Base-by-base conservation (phyloP, 257 asterid species). In the Marsdenia floribunda region DNA sequence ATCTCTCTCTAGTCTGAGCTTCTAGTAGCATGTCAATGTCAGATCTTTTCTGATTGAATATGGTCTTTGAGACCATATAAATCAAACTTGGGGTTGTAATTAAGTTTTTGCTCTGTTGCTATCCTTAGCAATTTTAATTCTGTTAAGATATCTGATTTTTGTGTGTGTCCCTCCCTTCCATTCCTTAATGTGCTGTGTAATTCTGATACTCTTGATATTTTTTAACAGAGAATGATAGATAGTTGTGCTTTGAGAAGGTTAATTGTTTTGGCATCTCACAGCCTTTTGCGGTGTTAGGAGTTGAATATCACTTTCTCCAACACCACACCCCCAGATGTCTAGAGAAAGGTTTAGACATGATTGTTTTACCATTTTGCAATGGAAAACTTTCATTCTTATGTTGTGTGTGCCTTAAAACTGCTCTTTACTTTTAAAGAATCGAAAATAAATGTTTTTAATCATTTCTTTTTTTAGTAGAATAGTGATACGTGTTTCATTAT, bases 11-110 rank as follows among this genome's bases (percentile, higher is more conserved):
- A n/a, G 18, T 71, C 22, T 53, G 11, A 53, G 65, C 64, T 38
- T 18, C 70, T 73, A 24, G 6, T 73, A 75, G 33, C 37, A 35
- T 65, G 55, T 60, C 49, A 67, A 6, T 65, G 42, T 60, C 37
- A 54, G 15, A 5, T 42, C 46, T 22, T 44, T 55, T 59, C 15
- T 12, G 38, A 16, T 18, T 53, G 60, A 3, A 38, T 50, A 9
- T 21, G 40, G 71, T 50, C 54, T 74, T 29, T 29, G 33, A 35
- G 10, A 73, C 52, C 42, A 19, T 66, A 38, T 40, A 66, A 18
- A 66, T 66, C 47, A 35, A 35, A 64, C 49, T 18, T 38, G 71
- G 26, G 50, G 50, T 2, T 9, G 2, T 8, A 66, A 66, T 66
- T 38, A 38, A 14, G 16, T 3, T 19, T 21, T 38, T 38, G 53